These are phyloP conservation scores for Suillus variegatus DNA, from an alignment of 768 basidiomycete genomes.

Conservation along the genomic window DNA sequence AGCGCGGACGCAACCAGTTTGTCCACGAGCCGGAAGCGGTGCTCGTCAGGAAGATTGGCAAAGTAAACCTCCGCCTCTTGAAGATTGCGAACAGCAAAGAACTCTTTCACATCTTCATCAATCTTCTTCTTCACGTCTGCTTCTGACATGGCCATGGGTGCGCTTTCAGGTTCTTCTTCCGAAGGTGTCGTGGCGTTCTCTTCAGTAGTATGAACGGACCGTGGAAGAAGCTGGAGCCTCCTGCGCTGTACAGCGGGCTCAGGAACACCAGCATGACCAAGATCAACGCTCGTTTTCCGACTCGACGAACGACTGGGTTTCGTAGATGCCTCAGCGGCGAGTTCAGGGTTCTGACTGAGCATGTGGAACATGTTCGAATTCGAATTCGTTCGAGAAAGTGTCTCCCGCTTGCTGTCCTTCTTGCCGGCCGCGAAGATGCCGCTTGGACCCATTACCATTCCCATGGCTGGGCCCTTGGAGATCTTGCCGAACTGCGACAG, in stretches of 20 bases:
- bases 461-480: conserved; percentile 60
- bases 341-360: conserved; percentile 66
- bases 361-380: conserved; percentile 87
- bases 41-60: conserved; percentile 62
- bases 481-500: conserved; percentile 90
- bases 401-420: conserved; percentile 69
- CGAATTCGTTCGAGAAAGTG: conserved; percentile 79
- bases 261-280: conserved; percentile 44
- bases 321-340: conserved; percentile 48
- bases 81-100: conserved; percentile 80
- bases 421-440: conserved; percentile 79
- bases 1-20: conserved; percentile 73
- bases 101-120: conserved; percentile 81
- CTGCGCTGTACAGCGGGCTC: conserved; percentile 59
- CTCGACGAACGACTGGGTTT: conserved; percentile 57
- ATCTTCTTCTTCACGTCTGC: conserved; percentile 75
- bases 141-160: conserved; percentile 54
- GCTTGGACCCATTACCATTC: conserved; percentile 73
- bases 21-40: conserved; percentile 69
- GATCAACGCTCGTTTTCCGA: conserved; percentile 53
- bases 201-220: conserved; percentile 62
- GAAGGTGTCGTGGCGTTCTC: conserved; percentile 46
- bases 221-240: conserved; percentile 75
- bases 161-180: conserved; percentile 52
- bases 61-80: conserved; percentile 91